A percentile compares a stretch with the other conserved stretches of the same genome.
Evolutionary conservation across 2,329 filamentous ascomycete genomes (phyloP).

Genomic region (Furcasterigmium furcatum): DNA sequence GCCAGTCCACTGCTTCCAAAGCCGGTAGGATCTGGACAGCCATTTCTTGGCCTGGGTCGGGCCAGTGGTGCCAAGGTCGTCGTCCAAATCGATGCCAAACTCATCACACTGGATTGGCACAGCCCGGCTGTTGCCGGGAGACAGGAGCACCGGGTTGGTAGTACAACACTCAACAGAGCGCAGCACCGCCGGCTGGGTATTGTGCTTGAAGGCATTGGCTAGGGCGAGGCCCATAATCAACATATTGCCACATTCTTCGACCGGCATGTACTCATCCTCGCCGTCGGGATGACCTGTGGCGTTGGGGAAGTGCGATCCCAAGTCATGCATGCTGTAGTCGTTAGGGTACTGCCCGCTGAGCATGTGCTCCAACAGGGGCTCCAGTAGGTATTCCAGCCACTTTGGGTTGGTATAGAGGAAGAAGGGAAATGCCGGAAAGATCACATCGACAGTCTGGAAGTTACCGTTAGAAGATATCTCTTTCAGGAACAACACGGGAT

Average conservation of each 20-base stretch:
- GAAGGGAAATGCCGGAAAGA: slow-evolving; percentile 83
- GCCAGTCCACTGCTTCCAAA: slow-evolving; percentile 76
- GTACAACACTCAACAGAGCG: slow-evolving; percentile 46
- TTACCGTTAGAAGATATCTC: slow-evolving; percentile 86
- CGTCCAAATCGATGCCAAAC: slow-evolving; percentile 41
- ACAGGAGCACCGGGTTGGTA: background rate
- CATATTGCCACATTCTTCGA: slow-evolving; percentile 74
- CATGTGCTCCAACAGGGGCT: slow-evolving; percentile 79
- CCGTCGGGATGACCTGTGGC: slow-evolving; percentile 71
- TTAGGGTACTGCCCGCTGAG: slow-evolving; percentile 82
- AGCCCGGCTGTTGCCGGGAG: background rate
- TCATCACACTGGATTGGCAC: slow-evolving; percentile 49
- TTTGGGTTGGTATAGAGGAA: slow-evolving; percentile 81
- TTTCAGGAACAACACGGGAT: slow-evolving; percentile 75
- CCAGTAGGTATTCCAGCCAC: slow-evolving; percentile 76
- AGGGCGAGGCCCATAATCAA: slow-evolving; percentile 76
- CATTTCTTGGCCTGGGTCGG: slow-evolving; percentile 36
- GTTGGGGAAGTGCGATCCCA: slow-evolving; percentile 71
- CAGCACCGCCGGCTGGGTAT: slow-evolving; percentile 53
- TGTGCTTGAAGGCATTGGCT: slow-evolving; percentile 69
- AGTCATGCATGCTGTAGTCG: slow-evolving; percentile 74
- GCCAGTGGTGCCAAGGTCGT: slow-evolving; percentile 37
- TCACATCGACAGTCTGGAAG: slow-evolving; percentile 82
- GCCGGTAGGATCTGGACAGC: slow-evolving; percentile 52
- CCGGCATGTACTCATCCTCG: slow-evolving; percentile 70